These are phyloP conservation scores for Trypanosomatidae sp. DNA, from an alignment of 208 protist genomes.

Conservation along the genomic window DNA sequence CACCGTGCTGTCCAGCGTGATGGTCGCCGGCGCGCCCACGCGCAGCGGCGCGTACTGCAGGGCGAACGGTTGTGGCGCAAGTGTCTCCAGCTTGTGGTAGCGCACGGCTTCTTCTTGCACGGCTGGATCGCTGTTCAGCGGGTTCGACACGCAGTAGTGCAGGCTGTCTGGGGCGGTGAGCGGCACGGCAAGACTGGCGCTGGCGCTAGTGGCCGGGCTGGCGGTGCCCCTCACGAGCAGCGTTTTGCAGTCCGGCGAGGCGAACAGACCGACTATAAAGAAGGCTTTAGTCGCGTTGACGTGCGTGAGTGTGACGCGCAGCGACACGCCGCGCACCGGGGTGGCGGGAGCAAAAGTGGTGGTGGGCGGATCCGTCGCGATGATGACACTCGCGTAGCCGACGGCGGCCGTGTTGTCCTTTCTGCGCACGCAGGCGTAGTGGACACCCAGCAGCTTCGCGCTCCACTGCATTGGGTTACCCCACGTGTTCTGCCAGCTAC, in stretches of 20 bases:
- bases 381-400: slow-evolving; percentile 21
- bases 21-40: background rate
- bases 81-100: no score
- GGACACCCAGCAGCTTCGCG: slow-evolving; percentile 17
- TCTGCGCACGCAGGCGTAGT: slow-evolving; percentile 50
- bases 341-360: slow-evolving; percentile 22
- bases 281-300: no score
- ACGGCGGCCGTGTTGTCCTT: background rate
- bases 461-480: slow-evolving; percentile 11
- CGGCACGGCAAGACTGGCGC: background rate
- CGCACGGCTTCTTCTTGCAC: no score
- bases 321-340: background rate
- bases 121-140: no score
- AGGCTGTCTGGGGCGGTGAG: background rate
- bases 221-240: background rate
- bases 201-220: background rate
- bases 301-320: slow-evolving; percentile 2
- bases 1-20: slow-evolving; percentile 12
- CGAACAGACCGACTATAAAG: background rate
- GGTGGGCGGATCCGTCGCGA: slow-evolving; percentile 27
- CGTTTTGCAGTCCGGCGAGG: background rate
- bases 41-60: no score
- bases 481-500: background rate
- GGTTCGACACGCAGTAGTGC: slow-evolving; percentile 13
- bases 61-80: no score